phyloP scores from a whole-genome alignment of 2,329 filamentous ascomycete species.

The Onygenales sp. region DNA sequence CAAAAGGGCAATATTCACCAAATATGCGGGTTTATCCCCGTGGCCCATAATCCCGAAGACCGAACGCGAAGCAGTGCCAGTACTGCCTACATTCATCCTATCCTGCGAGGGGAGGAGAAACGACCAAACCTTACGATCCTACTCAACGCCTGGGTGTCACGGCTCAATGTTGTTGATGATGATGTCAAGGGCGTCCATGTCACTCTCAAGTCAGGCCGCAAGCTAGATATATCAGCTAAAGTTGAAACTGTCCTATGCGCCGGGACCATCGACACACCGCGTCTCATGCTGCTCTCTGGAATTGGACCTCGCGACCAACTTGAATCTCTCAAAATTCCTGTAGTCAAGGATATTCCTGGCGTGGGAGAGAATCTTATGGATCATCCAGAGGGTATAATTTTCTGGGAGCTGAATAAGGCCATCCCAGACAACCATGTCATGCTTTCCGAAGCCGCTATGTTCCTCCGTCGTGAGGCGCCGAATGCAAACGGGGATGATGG shows the following conservation, averaged over 20 bases:
- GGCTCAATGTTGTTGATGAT: constrained; percentile 61
- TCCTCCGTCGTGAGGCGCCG: constrained; percentile 66
- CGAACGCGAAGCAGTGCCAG: constrained; percentile 76
- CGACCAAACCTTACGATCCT: constrained; percentile 76
- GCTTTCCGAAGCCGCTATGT: constrained; percentile 83
- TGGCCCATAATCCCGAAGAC: constrained; percentile 84
- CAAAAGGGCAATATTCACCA: constrained; percentile 58
- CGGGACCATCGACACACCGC: constrained; percentile 72
- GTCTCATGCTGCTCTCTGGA: constrained; percentile 48
- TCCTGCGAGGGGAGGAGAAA: constrained; percentile 72
- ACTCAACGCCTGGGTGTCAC: constrained; percentile 80
- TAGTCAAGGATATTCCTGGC: constrained; percentile 52
- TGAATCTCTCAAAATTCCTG: constrained; percentile 44
- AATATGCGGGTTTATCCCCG: constrained; percentile 84
- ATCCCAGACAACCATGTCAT: constrained; percentile 74
- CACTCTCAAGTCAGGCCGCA: constrained; percentile 51
- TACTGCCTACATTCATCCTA: constrained; percentile 88
- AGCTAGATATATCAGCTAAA: constrained; percentile 49
- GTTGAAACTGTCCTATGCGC: constrained; percentile 71
- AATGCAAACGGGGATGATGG: constrained; percentile 63
- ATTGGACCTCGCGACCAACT: constrained; percentile 45
- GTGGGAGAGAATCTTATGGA: constrained; percentile 57
- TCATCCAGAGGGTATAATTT: constrained; percentile 57
- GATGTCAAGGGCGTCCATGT: constrained; percentile 64
- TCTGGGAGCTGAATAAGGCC: constrained; percentile 71